These are phyloP conservation scores for Delphinella strobiligena DNA, from an alignment of 2,329 filamentous ascomycete genomes.

Conservation along the genomic window DNA sequence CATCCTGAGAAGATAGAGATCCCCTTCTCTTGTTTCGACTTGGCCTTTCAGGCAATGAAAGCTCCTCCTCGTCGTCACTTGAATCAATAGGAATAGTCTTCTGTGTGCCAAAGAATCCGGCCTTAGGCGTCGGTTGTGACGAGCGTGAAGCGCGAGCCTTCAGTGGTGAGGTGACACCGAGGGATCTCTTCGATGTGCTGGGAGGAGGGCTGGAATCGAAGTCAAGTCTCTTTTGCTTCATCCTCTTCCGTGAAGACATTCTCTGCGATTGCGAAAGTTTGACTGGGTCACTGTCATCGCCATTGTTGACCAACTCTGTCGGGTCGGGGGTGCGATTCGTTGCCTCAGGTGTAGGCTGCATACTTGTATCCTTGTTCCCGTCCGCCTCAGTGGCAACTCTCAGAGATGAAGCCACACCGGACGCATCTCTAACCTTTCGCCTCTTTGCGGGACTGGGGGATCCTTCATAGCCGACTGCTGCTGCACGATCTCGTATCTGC, in stretches of 20 bases:
- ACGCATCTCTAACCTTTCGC: slow-evolving; percentile 12
- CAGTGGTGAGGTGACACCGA: slow-evolving; percentile 12
- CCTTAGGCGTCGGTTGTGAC: slow-evolving; percentile 7
- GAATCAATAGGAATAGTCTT: slow-evolving; percentile 3
- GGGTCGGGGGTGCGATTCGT: slow-evolving; percentile 11
- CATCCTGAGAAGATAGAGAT: neutral
- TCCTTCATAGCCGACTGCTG: slow-evolving; percentile 20
- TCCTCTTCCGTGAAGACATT: slow-evolving; percentile 14
- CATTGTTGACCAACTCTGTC: slow-evolving; percentile 5
- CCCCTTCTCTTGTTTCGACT: slow-evolving; percentile 3
- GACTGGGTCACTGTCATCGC: slow-evolving; percentile 15
- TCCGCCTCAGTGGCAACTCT: slow-evolving; percentile 1
- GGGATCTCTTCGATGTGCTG: slow-evolving; percentile 13
- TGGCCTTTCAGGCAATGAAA: slow-evolving; percentile 1
- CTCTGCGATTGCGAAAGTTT: slow-evolving; percentile 14
- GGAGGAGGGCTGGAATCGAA: slow-evolving; percentile 13
- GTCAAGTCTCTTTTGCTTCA: slow-evolving; percentile 20
- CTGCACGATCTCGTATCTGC: slow-evolving; percentile 22
- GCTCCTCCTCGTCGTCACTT: slow-evolving; percentile 3
- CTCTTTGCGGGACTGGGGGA: slow-evolving; percentile 15
- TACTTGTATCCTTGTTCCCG: slow-evolving; percentile 10
- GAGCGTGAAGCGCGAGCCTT: slow-evolving; percentile 5
- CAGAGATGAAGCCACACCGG: neutral
- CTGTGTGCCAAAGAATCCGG: slow-evolving; percentile 18
- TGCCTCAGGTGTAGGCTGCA: slow-evolving; percentile 14